Conservation (phyloP, 225 moss, liverwort and hornwort genomes). For the Polytrichum commune region DNA sequence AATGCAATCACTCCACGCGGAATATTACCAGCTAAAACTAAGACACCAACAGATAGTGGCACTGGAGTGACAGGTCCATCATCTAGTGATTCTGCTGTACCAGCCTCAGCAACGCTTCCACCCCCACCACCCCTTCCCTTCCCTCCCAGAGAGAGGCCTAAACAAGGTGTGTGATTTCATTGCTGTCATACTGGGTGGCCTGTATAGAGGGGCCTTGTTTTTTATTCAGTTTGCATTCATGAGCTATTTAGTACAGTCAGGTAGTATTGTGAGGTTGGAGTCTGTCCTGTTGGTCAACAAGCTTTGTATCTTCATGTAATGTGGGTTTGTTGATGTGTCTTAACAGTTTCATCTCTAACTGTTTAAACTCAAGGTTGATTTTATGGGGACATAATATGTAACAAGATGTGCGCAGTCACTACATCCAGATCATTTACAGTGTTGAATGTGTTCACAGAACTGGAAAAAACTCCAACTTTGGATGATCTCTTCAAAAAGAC, state of each 20-base stretch:
- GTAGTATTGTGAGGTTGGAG: no score
- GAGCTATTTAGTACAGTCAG: no score
- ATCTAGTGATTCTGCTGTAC: constrained; percentile 42
- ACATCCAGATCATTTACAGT: no score
- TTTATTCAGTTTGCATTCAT: no score
- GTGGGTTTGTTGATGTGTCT: neutral
- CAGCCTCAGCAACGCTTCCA: constrained; percentile 53
- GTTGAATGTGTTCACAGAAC: constrained; percentile 45
- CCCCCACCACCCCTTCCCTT: constrained; percentile 65
- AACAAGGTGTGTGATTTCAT: constrained; percentile 61
- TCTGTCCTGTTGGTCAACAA: no score
- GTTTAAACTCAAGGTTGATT: no score
- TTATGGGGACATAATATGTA: no score
- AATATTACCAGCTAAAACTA: constrained; percentile 33
- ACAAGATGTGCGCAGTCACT: no score
- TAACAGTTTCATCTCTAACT: neutral
- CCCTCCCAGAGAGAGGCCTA: constrained; percentile 74
- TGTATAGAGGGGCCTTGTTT: no score
- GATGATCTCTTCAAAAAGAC: constrained; percentile 99
- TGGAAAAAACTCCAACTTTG: constrained; percentile 84
- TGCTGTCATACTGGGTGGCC: no score
- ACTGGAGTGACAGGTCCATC: constrained; percentile 24
- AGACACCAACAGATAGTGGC: constrained; percentile 34
- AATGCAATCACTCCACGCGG: constrained; percentile 71
- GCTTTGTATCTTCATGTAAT: no score